Evolutionary conservation across 495 filamentous ascomycete species (phyloP).

Genomic region (Filosporella fistucella): DNA sequence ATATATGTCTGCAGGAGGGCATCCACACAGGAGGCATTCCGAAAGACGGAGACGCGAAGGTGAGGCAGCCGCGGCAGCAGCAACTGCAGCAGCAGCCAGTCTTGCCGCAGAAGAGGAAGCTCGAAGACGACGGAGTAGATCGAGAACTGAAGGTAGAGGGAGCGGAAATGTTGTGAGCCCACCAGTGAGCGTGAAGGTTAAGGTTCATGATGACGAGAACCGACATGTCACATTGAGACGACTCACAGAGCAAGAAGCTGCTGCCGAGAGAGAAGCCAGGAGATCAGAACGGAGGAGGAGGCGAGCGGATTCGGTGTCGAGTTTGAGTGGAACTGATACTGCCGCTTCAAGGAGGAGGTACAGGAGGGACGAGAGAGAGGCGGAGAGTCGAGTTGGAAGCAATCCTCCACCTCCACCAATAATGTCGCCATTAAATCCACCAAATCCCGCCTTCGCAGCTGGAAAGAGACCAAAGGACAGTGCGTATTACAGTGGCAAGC

Average conservation of each 20-base stretch:
- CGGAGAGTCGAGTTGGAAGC: constrained; percentile 33
- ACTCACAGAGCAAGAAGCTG: constrained; percentile 70
- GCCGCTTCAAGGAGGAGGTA: constrained; percentile 37
- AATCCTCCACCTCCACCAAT: constrained; percentile 24
- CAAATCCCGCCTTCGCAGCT: constrained; percentile 39
- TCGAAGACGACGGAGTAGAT: constrained; percentile 8
- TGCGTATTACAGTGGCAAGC: constrained; percentile 47
- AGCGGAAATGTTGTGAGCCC: constrained; percentile 45
- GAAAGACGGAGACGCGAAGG: constrained; percentile 34
- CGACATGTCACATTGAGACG: constrained; percentile 76
- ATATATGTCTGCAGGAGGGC: constrained; percentile 45
- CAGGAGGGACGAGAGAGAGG: constrained; percentile 34
- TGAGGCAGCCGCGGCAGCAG: constrained; percentile 41
- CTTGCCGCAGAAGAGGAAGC: constrained; percentile 31
- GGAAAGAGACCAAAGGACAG: constrained; percentile 45
- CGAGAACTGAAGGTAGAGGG: constrained; percentile 31
- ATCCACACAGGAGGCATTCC: constrained; percentile 39
- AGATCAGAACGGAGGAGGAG: constrained; percentile 22
- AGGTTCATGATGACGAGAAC: constrained; percentile 69
- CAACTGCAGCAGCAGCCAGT: constrained; percentile 39
- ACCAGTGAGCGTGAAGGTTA: constrained; percentile 74
- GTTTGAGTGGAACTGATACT: constrained; percentile 37
- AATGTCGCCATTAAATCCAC: constrained; percentile 35
- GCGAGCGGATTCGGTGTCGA: constrained; percentile 41
- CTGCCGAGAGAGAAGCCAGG: constrained; percentile 38